Evolutionary conservation across 2,329 filamentous ascomycete genomes (phyloP).

Genomic region (Ophiostoma quercus): DNA sequence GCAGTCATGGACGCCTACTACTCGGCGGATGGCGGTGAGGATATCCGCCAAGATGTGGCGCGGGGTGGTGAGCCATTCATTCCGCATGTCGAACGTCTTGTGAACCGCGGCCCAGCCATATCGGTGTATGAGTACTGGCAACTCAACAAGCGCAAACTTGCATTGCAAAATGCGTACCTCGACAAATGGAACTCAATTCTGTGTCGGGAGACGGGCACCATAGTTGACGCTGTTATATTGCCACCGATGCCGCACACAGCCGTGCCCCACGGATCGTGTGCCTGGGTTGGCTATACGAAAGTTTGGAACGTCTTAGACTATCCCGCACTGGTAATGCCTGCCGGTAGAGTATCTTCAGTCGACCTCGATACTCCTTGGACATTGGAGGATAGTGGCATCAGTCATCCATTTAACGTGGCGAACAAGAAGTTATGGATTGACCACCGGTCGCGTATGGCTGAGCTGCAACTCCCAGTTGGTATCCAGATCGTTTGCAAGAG

Average conservation of each 20-base stretch:
- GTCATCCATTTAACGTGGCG: conserved; percentile 29
- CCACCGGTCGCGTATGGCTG: conserved; percentile 36
- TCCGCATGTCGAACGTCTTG: conserved; percentile 52
- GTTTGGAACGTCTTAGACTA: conserved; percentile 61
- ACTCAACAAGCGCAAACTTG: conserved; percentile 54
- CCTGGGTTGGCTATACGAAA: conserved; percentile 56
- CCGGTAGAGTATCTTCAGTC: conserved; percentile 38
- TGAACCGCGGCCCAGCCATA: conserved; percentile 49
- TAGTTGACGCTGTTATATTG: conserved; percentile 52
- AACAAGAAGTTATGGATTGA: conserved; percentile 46
- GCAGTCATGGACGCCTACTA: conserved; percentile 50
- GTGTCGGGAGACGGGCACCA: conserved; percentile 40
- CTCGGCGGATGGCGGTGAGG: conserved; percentile 58
- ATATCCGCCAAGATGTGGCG: conserved; percentile 51
- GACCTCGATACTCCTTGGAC: conserved; percentile 34
- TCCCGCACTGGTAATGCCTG: conserved; percentile 51
- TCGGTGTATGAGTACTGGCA: conserved; percentile 65
- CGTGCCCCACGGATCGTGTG: conserved; percentile 40
- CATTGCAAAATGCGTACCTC: conserved; percentile 51
- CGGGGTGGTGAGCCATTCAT: conserved; percentile 56
- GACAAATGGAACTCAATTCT: conserved; percentile 51
- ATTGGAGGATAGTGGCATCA: conserved; percentile 45
- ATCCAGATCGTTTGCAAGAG: conserved; percentile 49
- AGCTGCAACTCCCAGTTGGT: conserved; percentile 43
- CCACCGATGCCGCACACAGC: conserved; percentile 58